Evolutionary conservation across 495 filamentous ascomycete species (phyloP).

Genomic region (Rhizodiscina lignyota): DNA sequence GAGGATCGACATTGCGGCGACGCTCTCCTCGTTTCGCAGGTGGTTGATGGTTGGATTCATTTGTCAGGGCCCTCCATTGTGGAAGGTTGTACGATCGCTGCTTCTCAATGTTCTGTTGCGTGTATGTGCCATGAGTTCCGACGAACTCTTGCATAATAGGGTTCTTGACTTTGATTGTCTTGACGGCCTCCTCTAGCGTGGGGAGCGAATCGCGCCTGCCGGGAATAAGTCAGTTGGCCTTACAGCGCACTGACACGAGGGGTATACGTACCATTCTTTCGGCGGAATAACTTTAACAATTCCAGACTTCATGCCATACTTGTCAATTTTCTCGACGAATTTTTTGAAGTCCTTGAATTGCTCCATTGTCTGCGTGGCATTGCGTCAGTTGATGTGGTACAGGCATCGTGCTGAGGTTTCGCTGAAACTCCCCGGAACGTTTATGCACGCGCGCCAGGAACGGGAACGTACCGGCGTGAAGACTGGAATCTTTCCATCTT

Average conservation of each 20-base stretch:
- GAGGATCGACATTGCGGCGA: slow-evolving; percentile 50
- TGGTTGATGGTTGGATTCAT: slow-evolving; percentile 88
- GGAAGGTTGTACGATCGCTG: slow-evolving; percentile 91
- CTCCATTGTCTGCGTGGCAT: slow-evolving; percentile 48
- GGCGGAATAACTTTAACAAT: slow-evolving; percentile 94
- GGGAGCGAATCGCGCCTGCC: slow-evolving; percentile 54
- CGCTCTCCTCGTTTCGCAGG: slow-evolving; percentile 87
- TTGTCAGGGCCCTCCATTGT: slow-evolving; percentile 82
- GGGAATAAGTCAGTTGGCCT: not conserved
- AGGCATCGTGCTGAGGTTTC: slow-evolving; percentile 4
- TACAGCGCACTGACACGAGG: not conserved
- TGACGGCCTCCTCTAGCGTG: slow-evolving; percentile 66
- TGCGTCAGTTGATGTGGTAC: not conserved
- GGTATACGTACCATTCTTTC: slow-evolving; percentile 61
- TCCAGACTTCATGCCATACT: slow-evolving; percentile 91
- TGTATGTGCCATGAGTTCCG: slow-evolving; percentile 82
- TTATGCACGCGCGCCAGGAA: not conserved
- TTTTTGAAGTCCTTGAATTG: slow-evolving; percentile 84
- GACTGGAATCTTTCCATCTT: slow-evolving; percentile 71
- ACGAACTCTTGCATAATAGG: slow-evolving; percentile 97
- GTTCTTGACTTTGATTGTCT: slow-evolving; percentile 83
- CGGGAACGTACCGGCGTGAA: slow-evolving; percentile 60
- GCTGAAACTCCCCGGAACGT: not conserved
- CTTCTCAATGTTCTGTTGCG: slow-evolving; percentile 89
- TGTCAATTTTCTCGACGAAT: slow-evolving; percentile 77